These are phyloP conservation scores for Platanthera zijinensis DNA, from an alignment of 106 monocot genomes.

Conservation along the genomic window DNA sequence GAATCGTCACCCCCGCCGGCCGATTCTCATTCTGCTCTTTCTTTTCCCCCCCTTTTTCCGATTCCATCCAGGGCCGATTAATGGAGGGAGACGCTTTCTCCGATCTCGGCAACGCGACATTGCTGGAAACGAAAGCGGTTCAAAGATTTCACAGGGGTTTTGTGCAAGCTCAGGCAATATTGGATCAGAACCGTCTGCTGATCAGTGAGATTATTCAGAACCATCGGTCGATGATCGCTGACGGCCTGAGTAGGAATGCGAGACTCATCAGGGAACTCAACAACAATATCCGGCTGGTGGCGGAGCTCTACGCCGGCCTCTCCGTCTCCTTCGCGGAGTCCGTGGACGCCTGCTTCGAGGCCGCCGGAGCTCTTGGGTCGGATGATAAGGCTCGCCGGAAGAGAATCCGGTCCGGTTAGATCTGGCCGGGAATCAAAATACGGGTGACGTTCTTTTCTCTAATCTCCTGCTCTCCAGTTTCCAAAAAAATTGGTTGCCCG, in stretches of 20 bases:
- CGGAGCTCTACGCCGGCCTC: constrained; percentile 16
- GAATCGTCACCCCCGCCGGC: background rate
- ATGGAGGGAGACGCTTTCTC: constrained; percentile 7
- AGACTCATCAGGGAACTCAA: constrained; percentile 21
- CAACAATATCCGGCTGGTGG: constrained; percentile 18
- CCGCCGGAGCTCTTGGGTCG: background rate
- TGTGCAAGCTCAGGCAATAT: constrained; percentile 18
- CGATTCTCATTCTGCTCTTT: background rate
- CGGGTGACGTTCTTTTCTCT: too few species aligned
- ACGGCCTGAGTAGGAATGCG: constrained; percentile 17
- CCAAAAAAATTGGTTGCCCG: too few species aligned
- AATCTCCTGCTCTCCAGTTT: too few species aligned
- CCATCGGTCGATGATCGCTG: constrained; percentile 14
- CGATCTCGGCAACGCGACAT: background rate
- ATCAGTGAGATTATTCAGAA: constrained; percentile 24
- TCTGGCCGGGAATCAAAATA: too few species aligned
- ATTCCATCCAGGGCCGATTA: background rate
- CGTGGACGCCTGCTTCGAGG: constrained; percentile 14
- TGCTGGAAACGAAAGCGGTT: constrained; percentile 7
- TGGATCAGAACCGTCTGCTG: constrained; percentile 16
- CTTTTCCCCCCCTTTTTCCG: background rate
- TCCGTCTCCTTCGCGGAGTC: constrained; percentile 14
- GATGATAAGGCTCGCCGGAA: constrained; percentile 7
- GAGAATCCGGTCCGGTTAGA: constrained; percentile 5
- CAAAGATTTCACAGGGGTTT: constrained; percentile 20